Conservation (phyloP, 108 stramenopile genomes). For the Seminavis robusta region DNA sequence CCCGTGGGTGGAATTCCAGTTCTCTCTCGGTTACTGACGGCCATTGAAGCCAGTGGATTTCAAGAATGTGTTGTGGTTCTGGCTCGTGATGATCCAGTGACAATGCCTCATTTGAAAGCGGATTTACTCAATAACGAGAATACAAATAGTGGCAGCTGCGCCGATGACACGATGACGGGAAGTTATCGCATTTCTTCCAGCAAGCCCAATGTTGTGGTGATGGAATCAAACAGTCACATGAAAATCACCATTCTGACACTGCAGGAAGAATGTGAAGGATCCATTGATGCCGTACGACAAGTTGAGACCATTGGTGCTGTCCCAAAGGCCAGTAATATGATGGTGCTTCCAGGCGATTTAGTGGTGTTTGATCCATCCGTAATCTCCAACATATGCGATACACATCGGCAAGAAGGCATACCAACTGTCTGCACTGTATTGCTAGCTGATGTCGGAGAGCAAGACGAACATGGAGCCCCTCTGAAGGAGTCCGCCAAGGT, state of each 20-base stretch:
- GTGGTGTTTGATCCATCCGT: slow-evolving; percentile 36
- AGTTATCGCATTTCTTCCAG: not conserved
- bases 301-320: slow-evolving; percentile 32
- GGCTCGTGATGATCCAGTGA: slow-evolving; percentile 41
- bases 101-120: slow-evolving; percentile 35
- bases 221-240: not conserved
- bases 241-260: slow-evolving; percentile 43
- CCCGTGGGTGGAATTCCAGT: slow-evolving; percentile 48
- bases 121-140: slow-evolving; percentile 4
- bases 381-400: slow-evolving; percentile 18
- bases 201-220: not conserved
- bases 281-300: slow-evolving; percentile 67
- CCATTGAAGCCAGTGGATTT: slow-evolving; percentile 23
- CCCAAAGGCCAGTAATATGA: slow-evolving; percentile 30
- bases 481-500: slow-evolving; percentile 79
- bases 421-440: slow-evolving; percentile 53
- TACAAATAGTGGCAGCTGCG: not conserved
- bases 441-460: slow-evolving; percentile 72
- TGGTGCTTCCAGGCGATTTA: slow-evolving; percentile 74
- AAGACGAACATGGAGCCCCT: slow-evolving; percentile 77
- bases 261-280: slow-evolving; percentile 51
- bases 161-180: not conserved
- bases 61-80: slow-evolving; percentile 51
- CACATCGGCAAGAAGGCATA: slow-evolving; percentile 33
- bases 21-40: slow-evolving; percentile 41